Base-by-base conservation (phyloP, 768 basidiomycete genomes). In the Mrakia hoshinonis region DNA sequence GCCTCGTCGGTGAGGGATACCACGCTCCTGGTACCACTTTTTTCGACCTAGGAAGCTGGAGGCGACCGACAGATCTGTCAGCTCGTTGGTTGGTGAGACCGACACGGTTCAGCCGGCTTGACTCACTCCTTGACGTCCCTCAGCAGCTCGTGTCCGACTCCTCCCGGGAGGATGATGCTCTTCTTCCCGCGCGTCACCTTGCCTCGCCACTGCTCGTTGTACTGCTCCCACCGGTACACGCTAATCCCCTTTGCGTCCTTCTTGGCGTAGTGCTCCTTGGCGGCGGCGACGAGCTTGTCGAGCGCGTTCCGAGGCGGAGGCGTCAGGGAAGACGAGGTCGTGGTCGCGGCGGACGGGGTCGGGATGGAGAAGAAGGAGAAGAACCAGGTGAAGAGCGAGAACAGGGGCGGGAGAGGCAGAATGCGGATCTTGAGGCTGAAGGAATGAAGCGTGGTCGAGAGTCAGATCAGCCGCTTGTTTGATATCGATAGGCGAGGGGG, bases 1-100 rank as follows among this genome's bases (percentile, higher is more conserved):
- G 15, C 90, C 90, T 15, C 89, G 83, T 24, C 89, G 86, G 81
- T 89, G 91, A 1, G 90, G 90, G 70, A 91, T 90, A 0, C 89
- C 90, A 65, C 89, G 85, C 13, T 85, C 85, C 1, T 83, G 76
- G 74, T 91, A 91, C 90, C 90, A 91, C 24, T 79, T 69, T 74
- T 86, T 88, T 74, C 86, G 88, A 12, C 78, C 77, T 67, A 91
- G 79, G 74, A 91, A 91, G 29, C 49, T 51, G 49, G 4, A 20
- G 1, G 10, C 26, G 7, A 51, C 22, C 49, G 20, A 20, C 7
- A 51, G 22, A 24, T n/a, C n/a, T n/a, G n/a, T n/a, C n/a, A n/a
- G n/a, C n/a, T n/a, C n/a, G n/a, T n/a, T n/a, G n/a, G n/a, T n/a
- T n/a, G n/a, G n/a, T n/a, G n/a, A n/a, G n/a, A n/a, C n/a, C n/a